Evolutionary conservation across 768 basidiomycete species (phyloP).

Genomic region (Myochromella boudieri): DNA sequence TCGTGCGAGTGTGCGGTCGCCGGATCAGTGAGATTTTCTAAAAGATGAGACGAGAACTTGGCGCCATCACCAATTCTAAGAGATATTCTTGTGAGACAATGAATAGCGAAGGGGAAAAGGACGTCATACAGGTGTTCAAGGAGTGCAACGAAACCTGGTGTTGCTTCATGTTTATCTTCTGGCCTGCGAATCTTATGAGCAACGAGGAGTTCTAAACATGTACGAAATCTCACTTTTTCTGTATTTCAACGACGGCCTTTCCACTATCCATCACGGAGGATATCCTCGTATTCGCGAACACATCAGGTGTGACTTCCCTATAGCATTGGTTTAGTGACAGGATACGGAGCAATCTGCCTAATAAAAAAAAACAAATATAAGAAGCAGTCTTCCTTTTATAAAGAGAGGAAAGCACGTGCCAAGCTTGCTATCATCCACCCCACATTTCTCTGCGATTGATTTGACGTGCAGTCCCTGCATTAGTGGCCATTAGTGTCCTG

Average conservation of each 20-base stretch:
- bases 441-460: slow-evolving; percentile 32
- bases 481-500: not conserved
- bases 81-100: not conserved
- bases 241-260: slow-evolving; percentile 26
- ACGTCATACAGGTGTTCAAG: slow-evolving; percentile 22
- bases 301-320: slow-evolving; percentile 33
- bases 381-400: slow-evolving; percentile 15
- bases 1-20: slow-evolving; percentile 18
- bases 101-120: not conserved
- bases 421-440: slow-evolving; percentile 31
- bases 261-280: slow-evolving; percentile 29
- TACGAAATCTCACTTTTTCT: slow-evolving; percentile 15
- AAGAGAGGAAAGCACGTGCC: slow-evolving; percentile 20
- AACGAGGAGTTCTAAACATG: not conserved
- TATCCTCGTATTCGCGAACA: slow-evolving; percentile 35
- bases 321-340: slow-evolving; percentile 36
- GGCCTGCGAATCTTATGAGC: slow-evolving; percentile 18
- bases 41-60: slow-evolving; percentile 24
- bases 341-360: slow-evolving; percentile 26
- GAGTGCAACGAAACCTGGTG: slow-evolving; percentile 27
- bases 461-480: slow-evolving; percentile 35
- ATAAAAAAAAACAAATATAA: not conserved
- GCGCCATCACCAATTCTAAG: slow-evolving; percentile 21
- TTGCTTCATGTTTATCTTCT: slow-evolving; percentile 27
- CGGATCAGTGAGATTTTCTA: slow-evolving; percentile 26